Evolutionary conservation across 2,329 filamentous ascomycete species (phyloP).

Genomic region (Colletotrichum caudatum): DNA sequence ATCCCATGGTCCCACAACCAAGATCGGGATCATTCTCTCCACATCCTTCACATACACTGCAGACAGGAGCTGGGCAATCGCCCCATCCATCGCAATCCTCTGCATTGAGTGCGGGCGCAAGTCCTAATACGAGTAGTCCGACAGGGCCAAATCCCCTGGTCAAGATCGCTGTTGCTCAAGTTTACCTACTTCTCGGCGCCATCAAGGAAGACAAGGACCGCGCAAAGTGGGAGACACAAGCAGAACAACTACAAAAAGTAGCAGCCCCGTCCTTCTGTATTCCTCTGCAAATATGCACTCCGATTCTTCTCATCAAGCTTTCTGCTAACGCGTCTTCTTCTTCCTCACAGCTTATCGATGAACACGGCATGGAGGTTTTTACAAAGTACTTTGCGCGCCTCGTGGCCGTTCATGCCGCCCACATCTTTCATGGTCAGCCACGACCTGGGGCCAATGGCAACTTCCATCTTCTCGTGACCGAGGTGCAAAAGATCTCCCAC

Average conservation of each 20-base stretch:
- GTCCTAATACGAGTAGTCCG: constrained; percentile 72
- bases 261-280: constrained; percentile 45
- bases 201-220: constrained; percentile 94
- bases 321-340: constrained; percentile 36
- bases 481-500: constrained; percentile 87
- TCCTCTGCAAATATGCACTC: constrained; percentile 17
- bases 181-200: constrained; percentile 92
- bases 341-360: constrained; percentile 83
- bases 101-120: constrained; percentile 70
- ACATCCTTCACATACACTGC: constrained; percentile 68
- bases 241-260: constrained; percentile 93
- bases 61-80: constrained; percentile 68
- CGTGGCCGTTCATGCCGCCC: constrained; percentile 88
- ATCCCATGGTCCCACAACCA: constrained; percentile 69
- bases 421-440: constrained; percentile 87
- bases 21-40: constrained; percentile 74
- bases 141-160: constrained; percentile 77
- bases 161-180: constrained; percentile 95
- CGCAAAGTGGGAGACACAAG: constrained; percentile 92
- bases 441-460: constrained; percentile 82
- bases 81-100: constrained; percentile 69
- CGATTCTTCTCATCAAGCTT: background rate
- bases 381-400: constrained; percentile 95
- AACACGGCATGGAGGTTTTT: constrained; percentile 99
- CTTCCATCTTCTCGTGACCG: constrained; percentile 83